phyloP scores from a whole-genome alignment of 1,284 basidiomycete species.

The Testicularia cyperi region DNA sequence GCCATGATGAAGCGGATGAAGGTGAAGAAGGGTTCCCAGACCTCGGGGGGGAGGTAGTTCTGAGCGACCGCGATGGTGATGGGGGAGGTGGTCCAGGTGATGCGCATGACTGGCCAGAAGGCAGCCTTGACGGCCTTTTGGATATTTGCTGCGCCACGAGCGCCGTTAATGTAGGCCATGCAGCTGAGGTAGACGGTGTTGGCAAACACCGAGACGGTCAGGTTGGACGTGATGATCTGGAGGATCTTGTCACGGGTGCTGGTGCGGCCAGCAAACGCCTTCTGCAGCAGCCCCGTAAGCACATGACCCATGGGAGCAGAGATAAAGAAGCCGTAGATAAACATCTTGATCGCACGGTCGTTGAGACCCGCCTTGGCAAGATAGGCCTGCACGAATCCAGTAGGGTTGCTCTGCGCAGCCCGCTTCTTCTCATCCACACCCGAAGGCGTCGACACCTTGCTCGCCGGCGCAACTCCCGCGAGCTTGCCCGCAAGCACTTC shows the following conservation, averaged over 20 bases:
- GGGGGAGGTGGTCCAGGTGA: slow-evolving; percentile 76
- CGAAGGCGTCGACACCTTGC: slow-evolving; percentile 8
- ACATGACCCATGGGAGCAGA: slow-evolving; percentile 80
- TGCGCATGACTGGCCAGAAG: slow-evolving; percentile 73
- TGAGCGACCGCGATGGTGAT: slow-evolving; percentile 73
- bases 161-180: slow-evolving; percentile 83
- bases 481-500: slow-evolving; percentile 47
- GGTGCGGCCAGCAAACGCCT: slow-evolving; percentile 75
- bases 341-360: slow-evolving; percentile 72
- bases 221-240: slow-evolving; percentile 72
- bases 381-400: slow-evolving; percentile 14
- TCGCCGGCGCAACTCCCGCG: slow-evolving; percentile 39
- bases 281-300: slow-evolving; percentile 70
- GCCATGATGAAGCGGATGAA: slow-evolving; percentile 44
- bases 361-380: slow-evolving; percentile 44
- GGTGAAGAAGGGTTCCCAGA: slow-evolving; percentile 51
- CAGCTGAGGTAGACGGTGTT: slow-evolving; percentile 70
- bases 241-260: slow-evolving; percentile 69
- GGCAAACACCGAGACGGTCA: slow-evolving; percentile 77
- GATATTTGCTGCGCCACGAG: slow-evolving; percentile 70
- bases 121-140: slow-evolving; percentile 72
- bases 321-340: slow-evolving; percentile 76
- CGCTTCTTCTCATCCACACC: slow-evolving; percentile 30
- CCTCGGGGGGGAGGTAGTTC: slow-evolving; percentile 68
- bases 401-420: slow-evolving; percentile 21